Evolutionary conservation across 306 rosid genomes (phyloP).

Genomic region (Hylodesmum podocarpum): DNA sequence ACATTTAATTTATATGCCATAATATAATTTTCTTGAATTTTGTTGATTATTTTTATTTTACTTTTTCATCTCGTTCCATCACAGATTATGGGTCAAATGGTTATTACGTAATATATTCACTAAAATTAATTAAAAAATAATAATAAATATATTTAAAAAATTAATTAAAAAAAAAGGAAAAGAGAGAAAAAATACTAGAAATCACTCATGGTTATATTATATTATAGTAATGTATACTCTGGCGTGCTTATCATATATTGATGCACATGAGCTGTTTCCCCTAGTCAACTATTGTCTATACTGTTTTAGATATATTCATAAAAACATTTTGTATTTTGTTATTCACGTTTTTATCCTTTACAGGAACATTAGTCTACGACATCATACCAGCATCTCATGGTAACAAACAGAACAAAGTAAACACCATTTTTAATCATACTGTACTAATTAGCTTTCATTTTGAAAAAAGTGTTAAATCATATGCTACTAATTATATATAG

Average conservation of each 20-base stretch:
- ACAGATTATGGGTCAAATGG: too few relatives aligned
- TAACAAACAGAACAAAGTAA: background rate
- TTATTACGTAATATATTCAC: too few relatives aligned
- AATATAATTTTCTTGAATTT: too few relatives aligned
- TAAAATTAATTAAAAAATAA: too few relatives aligned
- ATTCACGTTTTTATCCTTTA: background rate
- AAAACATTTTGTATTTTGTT: background rate
- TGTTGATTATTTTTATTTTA: too few relatives aligned
- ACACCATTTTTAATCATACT: background rate
- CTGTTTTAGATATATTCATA: background rate
- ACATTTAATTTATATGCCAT: too few relatives aligned
- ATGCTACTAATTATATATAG: too few relatives aligned
- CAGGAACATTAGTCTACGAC: background rate
- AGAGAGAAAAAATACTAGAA: background rate
- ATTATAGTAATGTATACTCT: background rate
- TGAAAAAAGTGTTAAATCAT: too few relatives aligned
- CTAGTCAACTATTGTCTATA: conserved; percentile 25
- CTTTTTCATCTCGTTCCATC: too few relatives aligned
- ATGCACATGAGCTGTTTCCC: conserved; percentile 39
- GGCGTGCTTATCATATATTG: conserved; percentile 26
- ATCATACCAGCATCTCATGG: background rate
- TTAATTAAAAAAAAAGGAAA: background rate
- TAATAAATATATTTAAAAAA: too few relatives aligned
- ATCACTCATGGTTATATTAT: background rate
- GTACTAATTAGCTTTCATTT: too few relatives aligned